These are phyloP conservation scores for Tympanopsis confertula DNA, from an alignment of 2,329 filamentous ascomycete species.

Conservation along the genomic window DNA sequence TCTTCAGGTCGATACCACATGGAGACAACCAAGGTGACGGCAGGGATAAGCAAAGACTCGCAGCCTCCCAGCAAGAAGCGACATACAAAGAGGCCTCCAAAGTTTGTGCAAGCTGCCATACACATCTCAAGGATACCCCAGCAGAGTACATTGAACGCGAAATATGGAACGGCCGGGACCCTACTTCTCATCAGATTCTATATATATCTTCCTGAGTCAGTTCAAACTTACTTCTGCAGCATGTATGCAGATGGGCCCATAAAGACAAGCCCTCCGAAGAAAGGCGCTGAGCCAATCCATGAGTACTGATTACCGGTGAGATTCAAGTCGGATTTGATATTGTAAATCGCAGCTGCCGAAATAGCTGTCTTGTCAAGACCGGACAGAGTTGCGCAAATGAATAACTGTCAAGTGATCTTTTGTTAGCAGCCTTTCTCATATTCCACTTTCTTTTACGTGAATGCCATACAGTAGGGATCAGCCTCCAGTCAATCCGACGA, in stretches of 20 bases:
- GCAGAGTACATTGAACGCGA: conserved; percentile 9
- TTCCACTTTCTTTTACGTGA: conserved; percentile 1
- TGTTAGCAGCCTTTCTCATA: too few species aligned
- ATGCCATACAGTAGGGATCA: conserved; percentile 8
- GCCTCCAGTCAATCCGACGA: conserved; percentile 6
- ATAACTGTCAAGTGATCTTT: conserved; percentile 4
- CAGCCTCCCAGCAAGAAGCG: conserved; percentile 11
- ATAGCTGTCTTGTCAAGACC: conserved; percentile 11
- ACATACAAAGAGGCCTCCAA: conserved; percentile 9
- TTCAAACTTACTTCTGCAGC: conserved; percentile 7
- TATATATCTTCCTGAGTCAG: conserved; percentile 5
- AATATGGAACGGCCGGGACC: conserved; percentile 5
- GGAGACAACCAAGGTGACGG: conserved; percentile 8
- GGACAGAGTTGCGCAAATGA: conserved; percentile 7
- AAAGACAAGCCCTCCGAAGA: conserved; percentile 10
- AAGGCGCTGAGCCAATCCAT: conserved; percentile 11
- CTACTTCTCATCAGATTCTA: not conserved
- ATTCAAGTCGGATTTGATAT: conserved; percentile 9
- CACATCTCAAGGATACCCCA: conserved; percentile 9
- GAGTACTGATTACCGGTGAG: conserved; percentile 13
- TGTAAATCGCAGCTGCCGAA: conserved; percentile 12
- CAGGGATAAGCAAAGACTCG: conserved; percentile 9
- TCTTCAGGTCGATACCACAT: conserved; percentile 13
- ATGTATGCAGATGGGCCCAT: conserved; percentile 10
- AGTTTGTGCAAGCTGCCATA: conserved; percentile 9